Conservation (phyloP, 1,284 basidiomycete species). For the Anthracocystis walkeri region DNA sequence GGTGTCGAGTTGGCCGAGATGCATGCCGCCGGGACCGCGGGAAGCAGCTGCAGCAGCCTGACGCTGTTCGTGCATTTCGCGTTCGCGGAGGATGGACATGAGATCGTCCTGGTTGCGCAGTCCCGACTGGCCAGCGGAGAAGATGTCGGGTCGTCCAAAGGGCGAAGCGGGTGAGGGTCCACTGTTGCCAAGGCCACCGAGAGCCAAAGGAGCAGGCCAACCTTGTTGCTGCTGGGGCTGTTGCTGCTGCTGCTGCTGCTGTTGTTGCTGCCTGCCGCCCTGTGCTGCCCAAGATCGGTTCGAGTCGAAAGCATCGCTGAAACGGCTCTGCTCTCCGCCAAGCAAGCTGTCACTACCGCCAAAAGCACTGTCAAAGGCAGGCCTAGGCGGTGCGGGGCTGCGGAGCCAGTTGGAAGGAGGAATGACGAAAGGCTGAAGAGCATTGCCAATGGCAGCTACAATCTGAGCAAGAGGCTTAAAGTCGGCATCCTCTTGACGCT, state of each 20-base stretch:
- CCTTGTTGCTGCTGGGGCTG: slow-evolving; percentile 23
- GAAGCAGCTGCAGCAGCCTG: slow-evolving; percentile 47
- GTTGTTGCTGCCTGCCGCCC: slow-evolving; percentile 12
- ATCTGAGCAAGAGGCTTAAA: slow-evolving; percentile 70
- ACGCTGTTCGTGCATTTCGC: slow-evolving; percentile 57
- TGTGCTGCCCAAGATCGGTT: slow-evolving; percentile 27
- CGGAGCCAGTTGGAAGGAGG: slow-evolving; percentile 53
- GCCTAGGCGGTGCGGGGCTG: slow-evolving; percentile 18
- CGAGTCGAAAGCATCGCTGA: slow-evolving; percentile 28
- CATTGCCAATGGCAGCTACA: slow-evolving; percentile 66
- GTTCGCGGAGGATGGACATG: slow-evolving; percentile 50
- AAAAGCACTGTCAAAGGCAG: slow-evolving; percentile 23
- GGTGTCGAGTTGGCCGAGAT: slow-evolving; percentile 39
- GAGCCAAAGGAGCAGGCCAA: slow-evolving; percentile 36
- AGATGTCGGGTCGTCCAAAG: slow-evolving; percentile 37
- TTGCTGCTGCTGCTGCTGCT: slow-evolving; percentile 5
- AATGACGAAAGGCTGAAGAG: slow-evolving; percentile 69
- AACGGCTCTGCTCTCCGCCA: slow-evolving; percentile 35
- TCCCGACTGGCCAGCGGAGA: slow-evolving; percentile 27
- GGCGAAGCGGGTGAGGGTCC: slow-evolving; percentile 42
- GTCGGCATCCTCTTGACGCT: slow-evolving; percentile 73
- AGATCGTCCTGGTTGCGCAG: slow-evolving; percentile 56
- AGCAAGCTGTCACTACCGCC: slow-evolving; percentile 20
- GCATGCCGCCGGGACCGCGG: slow-evolving; percentile 37
- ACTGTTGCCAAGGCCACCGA: slow-evolving; percentile 29